Evolutionary conservation across 495 filamentous ascomycete species (phyloP).

Genomic region (Ascobolus immersus): DNA sequence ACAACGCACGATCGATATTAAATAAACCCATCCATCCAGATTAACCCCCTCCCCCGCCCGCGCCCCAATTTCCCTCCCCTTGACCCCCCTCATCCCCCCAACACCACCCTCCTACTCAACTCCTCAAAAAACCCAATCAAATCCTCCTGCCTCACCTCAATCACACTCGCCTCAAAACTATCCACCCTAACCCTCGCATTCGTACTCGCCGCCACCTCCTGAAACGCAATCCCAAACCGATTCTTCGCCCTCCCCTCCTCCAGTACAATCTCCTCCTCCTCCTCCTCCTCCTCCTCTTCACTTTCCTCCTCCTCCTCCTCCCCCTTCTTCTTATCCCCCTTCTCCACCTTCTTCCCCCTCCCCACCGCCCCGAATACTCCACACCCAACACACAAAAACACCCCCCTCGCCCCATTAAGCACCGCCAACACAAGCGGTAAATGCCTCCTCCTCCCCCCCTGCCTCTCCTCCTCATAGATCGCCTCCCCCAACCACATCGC

Average conservation of each 20-base stretch:
- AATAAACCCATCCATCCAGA: too few relatives aligned
- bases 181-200: slow-evolving; percentile 76
- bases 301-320: slow-evolving; percentile 36
- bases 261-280: slow-evolving; percentile 29
- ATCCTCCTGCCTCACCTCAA: slow-evolving; percentile 91
- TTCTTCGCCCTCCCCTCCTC: slow-evolving; percentile 49
- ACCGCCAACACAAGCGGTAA: slow-evolving; percentile 75
- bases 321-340: slow-evolving; percentile 29
- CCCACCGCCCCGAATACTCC: slow-evolving; percentile 39
- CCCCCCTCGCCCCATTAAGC: slow-evolving; percentile 62
- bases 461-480: slow-evolving; percentile 63
- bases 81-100: too few relatives aligned
- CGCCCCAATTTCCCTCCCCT: too few relatives aligned
- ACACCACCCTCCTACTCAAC: slow-evolving; percentile 71
- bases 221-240: slow-evolving; percentile 81
- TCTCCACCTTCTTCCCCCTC: slow-evolving; percentile 32
- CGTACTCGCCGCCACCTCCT: slow-evolving; percentile 81
- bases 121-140: slow-evolving; percentile 73
- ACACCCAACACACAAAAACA: slow-evolving; percentile 73
- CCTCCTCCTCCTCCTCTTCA: slow-evolving; percentile 30
- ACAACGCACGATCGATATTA: too few relatives aligned
- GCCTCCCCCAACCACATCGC: slow-evolving; percentile 88
- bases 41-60: too few relatives aligned
- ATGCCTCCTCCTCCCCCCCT: slow-evolving; percentile 40
- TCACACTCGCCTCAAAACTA: slow-evolving; percentile 89